Evolutionary conservation across 352 stramenopile genomes (phyloP), one percentile per base, ranked within the genome.

Genomic region (Phytophthora pistaciae): DNA sequence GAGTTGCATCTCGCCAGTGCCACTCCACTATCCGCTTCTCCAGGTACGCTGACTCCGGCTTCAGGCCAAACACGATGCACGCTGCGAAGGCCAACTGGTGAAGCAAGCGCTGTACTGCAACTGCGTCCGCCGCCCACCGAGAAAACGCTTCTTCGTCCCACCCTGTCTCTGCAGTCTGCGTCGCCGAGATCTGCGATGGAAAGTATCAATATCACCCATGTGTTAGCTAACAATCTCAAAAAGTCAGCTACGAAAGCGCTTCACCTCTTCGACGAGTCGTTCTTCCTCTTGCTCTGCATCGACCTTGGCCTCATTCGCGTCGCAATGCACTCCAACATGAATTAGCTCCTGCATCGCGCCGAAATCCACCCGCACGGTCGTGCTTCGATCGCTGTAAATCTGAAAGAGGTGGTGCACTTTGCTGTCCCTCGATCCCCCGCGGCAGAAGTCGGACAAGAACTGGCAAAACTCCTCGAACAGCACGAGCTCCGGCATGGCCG

Each of bases 381-480:
- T 78, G 18, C 42, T 74, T 23, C 48, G 50, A 46, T 83, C 70
- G 60, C 79, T 80, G 60, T 87, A 92, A 44, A 96, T 78, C 16
- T 76, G 63, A 64, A 95, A 94, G 2, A 96, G 36, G 59, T 85
- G 52, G 20, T 60, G 57, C 66, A 88, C 56, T 66, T 84, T 86
- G 14, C 78, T 59, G 3, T 87, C 68, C 8, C 21, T 67, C 8
- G 76, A 82, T 10, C 29, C 20, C 46, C 83, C 87, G n/a, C 88
- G 78, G 54, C 84, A 94, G 52, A 89, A 92, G 33, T 93, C 70
- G 9, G 90, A 94, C 18, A 95, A 62, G 38, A 96, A 88, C 38
- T 85, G 72, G 66, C 90, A 96, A 48, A 96, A 95, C 58, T 94
- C 85, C 40, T 94, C 84, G 74, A 96, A 95, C 16, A 90, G 70